Evolutionary conservation across 139 green algal genomes (phyloP), one percentile per base, ranked within the genome.

Genomic region (Ettlia oleoabundans): DNA sequence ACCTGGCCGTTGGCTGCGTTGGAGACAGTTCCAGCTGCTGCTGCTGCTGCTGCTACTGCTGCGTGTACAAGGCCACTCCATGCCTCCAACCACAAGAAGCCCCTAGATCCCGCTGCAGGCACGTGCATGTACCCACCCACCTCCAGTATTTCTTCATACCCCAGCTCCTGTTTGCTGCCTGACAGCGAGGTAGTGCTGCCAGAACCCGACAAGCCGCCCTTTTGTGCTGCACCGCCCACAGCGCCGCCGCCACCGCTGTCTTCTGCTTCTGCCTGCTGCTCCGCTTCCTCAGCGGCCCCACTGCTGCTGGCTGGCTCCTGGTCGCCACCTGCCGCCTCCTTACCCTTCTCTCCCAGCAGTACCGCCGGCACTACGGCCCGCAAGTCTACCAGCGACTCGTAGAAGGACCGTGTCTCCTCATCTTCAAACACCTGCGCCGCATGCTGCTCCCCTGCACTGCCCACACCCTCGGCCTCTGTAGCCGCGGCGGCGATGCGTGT

Each of bases 381-480:
- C 38, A 98, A 79, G 73, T 98, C 93, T 15, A 93, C 91, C 47
- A 99, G 88, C 5, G 81, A 85, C 76, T 97, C 87, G 81, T 99
- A 99, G 42, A 99, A 98, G 0, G 86, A 84, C 0, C 86, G 76
- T 13, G 88, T 90, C 72, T 98, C 95, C 32, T 95, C 90, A 81
- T 98, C 96, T 62, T 98, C 95, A 89, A 97, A 98, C 26, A 71
- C 52, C 79, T 73, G 61, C 69, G 22, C 65, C 38, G 40, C 52
- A 38, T 72, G n/a, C 7, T n/a, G 7, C 28, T 62, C 68, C 13
- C 35, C 65, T 0, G 51, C 66, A 4, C 2, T 35, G 0, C 38
- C 64, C 18, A 13, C 64, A 0, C 38, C 68, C 4, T 30, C 79
- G n/a, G 38, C 68, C 1, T n/a, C 55, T 5, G 28, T 5, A 15